Evolutionary conservation across 2,329 filamentous ascomycete genomes (phyloP), one percentile per base, ranked within the genome.

Genomic region (Dactylellina sp.): DNA sequence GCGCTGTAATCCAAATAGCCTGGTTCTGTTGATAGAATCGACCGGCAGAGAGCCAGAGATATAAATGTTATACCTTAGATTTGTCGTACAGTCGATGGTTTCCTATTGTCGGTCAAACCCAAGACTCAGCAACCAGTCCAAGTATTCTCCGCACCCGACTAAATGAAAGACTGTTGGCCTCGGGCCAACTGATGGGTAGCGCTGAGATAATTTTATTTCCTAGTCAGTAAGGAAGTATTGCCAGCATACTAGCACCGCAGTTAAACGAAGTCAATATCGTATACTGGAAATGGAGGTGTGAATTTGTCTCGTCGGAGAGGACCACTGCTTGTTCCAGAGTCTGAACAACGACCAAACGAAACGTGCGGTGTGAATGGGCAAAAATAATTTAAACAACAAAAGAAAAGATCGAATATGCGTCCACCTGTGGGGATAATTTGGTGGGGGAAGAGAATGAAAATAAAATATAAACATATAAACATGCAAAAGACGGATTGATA

Each of bases 91-190:
- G 28, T 9, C 28, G 9, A 32, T 32, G 28, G 28, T 9, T 32
- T 32, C 9, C 28, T n/a, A n/a, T 32, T 32, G 28, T 32, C 28
- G 9, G 9, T 32, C 9, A 32, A 32, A 32, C 28, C 9, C 28
- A 32, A 32, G 28, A 32, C 28, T 32, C 28, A 18, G 16, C 2
- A 20, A 16, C 42, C 16, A 46, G 4, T 11, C 14, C 24, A 37
- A 52, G 46, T 44, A 44, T 40, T 55, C 14, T 65, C 9, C 35
- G 50, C 61, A 50, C 70, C 55, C 61, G 44, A 37, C 47, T 47
- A 74, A 74, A 61, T 46, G 70, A 74, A 61, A 39, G 61, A 65
- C 61, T 39, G 70, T 74, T 62, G 61, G 42, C 42, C 47, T n/a
- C 9, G 49, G 24, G 46, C 32, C 70, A 74, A 74, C 70, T 74